Evolutionary conservation across 2,329 filamentous ascomycete species (phyloP).

Genomic region (Fusarium falciforme): DNA sequence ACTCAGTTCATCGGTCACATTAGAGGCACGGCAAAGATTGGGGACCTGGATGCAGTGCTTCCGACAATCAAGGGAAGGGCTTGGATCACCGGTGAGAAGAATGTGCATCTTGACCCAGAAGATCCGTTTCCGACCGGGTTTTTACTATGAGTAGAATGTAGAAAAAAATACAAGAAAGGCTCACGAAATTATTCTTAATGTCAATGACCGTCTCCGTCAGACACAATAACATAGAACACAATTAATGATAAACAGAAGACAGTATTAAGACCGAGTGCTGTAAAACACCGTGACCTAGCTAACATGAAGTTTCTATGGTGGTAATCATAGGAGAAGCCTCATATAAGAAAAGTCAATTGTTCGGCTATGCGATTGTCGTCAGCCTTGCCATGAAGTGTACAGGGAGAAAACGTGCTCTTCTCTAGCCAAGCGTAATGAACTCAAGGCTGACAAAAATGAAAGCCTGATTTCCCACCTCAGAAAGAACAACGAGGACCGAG

Average conservation of each 20-base stretch:
- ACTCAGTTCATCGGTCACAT: constrained; percentile 56
- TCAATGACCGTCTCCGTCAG: not conserved
- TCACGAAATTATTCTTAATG: not conserved
- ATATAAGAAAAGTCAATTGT: not conserved
- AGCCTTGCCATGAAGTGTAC: not conserved
- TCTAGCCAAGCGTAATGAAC: not conserved
- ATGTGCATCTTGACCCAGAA: constrained; percentile 55
- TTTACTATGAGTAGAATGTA: not conserved
- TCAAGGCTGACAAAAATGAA: not conserved
- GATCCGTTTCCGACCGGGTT: constrained; percentile 54
- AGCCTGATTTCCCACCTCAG: not conserved
- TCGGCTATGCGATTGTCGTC: not conserved
- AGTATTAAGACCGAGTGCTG: not conserved
- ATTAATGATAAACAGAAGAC: not conserved
- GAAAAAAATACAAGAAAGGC: not conserved
- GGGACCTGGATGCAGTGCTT: constrained; percentile 52
- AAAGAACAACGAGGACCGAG: not conserved
- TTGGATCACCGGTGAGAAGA: constrained; percentile 59
- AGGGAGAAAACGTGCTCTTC: not conserved
- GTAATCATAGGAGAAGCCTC: not conserved
- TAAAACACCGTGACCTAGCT: not conserved
- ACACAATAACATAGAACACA: not conserved
- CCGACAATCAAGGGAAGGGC: constrained; percentile 56
- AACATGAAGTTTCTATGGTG: not conserved
- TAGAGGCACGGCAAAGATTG: constrained; percentile 51